These are phyloP conservation scores for Lizonia empirigonia DNA, from an alignment of 2,329 filamentous ascomycete species.

Conservation along the genomic window DNA sequence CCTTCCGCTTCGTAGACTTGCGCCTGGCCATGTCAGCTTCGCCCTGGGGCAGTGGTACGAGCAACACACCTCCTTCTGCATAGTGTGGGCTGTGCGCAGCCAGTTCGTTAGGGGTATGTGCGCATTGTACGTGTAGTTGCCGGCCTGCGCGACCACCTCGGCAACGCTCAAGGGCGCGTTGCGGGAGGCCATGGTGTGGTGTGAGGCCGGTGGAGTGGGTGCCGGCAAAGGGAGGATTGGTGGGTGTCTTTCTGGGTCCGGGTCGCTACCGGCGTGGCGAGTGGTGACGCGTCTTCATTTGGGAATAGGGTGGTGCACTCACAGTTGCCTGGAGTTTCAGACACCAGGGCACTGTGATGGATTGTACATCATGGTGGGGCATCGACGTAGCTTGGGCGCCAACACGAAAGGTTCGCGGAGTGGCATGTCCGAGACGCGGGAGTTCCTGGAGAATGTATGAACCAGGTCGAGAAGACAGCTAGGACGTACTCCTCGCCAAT, in stretches of 20 bases:
- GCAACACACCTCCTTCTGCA: constrained; percentile 76
- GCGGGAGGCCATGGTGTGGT: constrained; percentile 32
- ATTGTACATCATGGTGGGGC: constrained; percentile 36
- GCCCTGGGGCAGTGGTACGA: neutral
- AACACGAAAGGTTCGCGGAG: constrained; percentile 6
- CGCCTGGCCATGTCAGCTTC: constrained; percentile 61
- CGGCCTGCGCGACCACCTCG: constrained; percentile 76
- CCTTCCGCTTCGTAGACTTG: constrained; percentile 83
- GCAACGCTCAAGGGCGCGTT: constrained; percentile 70
- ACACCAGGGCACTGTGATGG: constrained; percentile 31
- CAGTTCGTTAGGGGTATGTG: constrained; percentile 79
- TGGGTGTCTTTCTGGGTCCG: neutral
- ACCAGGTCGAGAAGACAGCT: neutral
- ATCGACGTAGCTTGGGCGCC: constrained; percentile 23
- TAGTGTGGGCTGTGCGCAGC: constrained; percentile 77
- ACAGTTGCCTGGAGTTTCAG: constrained; percentile 24
- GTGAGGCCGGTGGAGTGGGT: neutral
- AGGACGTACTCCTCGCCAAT: neutral
- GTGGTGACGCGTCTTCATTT: constrained; percentile 39
- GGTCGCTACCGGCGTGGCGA: constrained; percentile 30
- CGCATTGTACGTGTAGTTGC: constrained; percentile 80
- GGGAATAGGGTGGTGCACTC: constrained; percentile 21
- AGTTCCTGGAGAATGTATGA: neutral
- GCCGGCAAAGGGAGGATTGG: neutral
- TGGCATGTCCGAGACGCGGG: neutral